A percentile compares a stretch with the other conserved stretches of the same genome.
These are phyloP conservation scores for Ogataea hybrid DNA, from an alignment of 1,139 yeast genomes.

Conservation along the genomic window DNA sequence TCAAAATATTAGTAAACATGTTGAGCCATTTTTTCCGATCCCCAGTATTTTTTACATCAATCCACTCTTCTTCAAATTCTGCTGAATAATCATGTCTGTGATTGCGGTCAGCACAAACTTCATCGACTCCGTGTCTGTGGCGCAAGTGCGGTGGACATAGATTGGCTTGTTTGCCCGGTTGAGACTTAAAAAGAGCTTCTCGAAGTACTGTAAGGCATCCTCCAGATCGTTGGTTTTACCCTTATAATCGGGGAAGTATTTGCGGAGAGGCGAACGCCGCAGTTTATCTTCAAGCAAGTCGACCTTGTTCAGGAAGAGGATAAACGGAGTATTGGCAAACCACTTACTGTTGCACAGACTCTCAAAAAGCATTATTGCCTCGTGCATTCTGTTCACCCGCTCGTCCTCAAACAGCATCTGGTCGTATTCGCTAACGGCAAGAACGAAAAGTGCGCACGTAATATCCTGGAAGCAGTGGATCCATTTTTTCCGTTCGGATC, in stretches of 20 bases:
- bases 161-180: conserved; percentile 71
- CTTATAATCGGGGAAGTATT: conserved; percentile 69
- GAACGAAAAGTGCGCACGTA: conserved; percentile 85
- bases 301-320: conserved; percentile 82
- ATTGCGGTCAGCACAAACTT: conserved; percentile 88
- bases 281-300: conserved; percentile 79
- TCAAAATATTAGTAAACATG: background rate
- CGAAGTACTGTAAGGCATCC: conserved; percentile 66
- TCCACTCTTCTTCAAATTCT: conserved; percentile 81
- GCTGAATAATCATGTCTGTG: conserved; percentile 85
- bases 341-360: conserved; percentile 82
- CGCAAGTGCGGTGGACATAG: conserved; percentile 92
- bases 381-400: conserved; percentile 86
- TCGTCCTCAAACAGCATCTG: conserved; percentile 90
- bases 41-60: conserved; percentile 42
- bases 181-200: conserved; percentile 56
- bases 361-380: conserved; percentile 80
- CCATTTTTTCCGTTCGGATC: conserved; percentile 94
- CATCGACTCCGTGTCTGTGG: conserved; percentile 90
- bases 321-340: conserved; percentile 85
- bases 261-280: conserved; percentile 56
- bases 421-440: conserved; percentile 91
- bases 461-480: conserved; percentile 93
- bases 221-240: conserved; percentile 64
- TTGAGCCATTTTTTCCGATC: background rate